A percentile compares a stretch with the other conserved stretches of the same genome.
phyloP scores from a whole-genome alignment of 2,329 filamentous ascomycete genomes.

The Alternaria incomplexa region DNA sequence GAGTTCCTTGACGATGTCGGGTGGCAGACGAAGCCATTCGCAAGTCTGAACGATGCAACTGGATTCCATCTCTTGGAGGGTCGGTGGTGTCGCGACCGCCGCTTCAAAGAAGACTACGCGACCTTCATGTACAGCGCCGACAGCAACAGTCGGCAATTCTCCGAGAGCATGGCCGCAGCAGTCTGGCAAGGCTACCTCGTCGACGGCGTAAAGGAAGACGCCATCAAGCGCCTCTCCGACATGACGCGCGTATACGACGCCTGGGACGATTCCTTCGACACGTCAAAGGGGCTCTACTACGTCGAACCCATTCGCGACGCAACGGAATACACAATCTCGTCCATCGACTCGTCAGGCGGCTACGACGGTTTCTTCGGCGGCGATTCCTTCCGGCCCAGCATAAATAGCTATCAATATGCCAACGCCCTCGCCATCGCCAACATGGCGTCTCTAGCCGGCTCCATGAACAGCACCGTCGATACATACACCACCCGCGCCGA shows the following conservation, averaged over 20 bases:
- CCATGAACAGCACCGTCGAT: conserved; percentile 11
- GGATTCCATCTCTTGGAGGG: conserved; percentile 54
- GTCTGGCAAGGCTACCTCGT: conserved; percentile 52
- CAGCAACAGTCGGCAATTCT: conserved; percentile 52
- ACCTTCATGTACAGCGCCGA: conserved; percentile 50
- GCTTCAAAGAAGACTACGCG: conserved; percentile 54
- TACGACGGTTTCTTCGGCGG: conserved; percentile 52
- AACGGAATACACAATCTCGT: conserved; percentile 55
- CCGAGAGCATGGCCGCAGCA: conserved; percentile 52
- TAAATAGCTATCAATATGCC: conserved; percentile 55
- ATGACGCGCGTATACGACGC: conserved; percentile 49
- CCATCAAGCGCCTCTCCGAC: conserved; percentile 40
- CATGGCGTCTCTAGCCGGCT: conserved; percentile 44
- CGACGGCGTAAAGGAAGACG: conserved; percentile 47
- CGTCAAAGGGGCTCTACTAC: conserved; percentile 51
- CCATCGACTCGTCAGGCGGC: conserved; percentile 52
- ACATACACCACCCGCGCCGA: conserved; percentile 34
- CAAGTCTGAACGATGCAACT: conserved; percentile 53
- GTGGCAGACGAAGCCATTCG: conserved; percentile 53
- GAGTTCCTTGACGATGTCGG: conserved; percentile 54
- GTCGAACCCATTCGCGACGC: conserved; percentile 53
- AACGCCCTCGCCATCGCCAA: conserved; percentile 52
- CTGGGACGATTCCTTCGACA: conserved; percentile 50
- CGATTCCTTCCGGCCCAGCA: conserved; percentile 51
- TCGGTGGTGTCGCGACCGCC: conserved; percentile 53